Evolutionary conservation across 2,329 filamentous ascomycete genomes (phyloP), one percentile per base, ranked within the genome.

Genomic region (Fulvia fulva): DNA sequence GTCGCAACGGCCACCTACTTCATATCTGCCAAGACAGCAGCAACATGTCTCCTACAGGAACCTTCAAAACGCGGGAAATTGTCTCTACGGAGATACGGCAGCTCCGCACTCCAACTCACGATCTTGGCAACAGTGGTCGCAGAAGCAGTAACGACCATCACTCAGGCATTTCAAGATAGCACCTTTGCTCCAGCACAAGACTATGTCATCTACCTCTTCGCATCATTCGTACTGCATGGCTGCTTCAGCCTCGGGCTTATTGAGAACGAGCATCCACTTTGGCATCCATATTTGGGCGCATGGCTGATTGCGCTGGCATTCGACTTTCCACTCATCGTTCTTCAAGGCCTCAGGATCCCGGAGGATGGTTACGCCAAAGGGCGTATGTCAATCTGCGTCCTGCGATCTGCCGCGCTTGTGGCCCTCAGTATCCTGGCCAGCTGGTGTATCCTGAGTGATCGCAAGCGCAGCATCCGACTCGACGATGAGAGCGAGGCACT

Each of bases 251-350:
- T 71, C 3, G 67, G 68, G 23, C 53, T 71, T 16, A 34, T 63
- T 1, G 67, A 69, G 43, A 68, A 57, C 45, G 43, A 51, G 21
- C 63, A 55, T 37, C 65, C 64, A 34, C 26, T 71, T 14, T 72
- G 70, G 70, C 61, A 70, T 61, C 68, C 65, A 12, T 70, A 70
- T 54, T 32, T 68, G 12, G 64, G 65, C 4, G 57, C 68, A 12
- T 71, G 66, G 65, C 26, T 63, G 6, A 41, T 67, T 12, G 67
- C 62, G 12, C 43, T 67, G 12, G 47, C 47, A 6, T 55, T 64
- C 23, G 70, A 72, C n/a, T 56, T 67, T 7, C 54, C 62, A 8
- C 56, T 66, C 28, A 53, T 67, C n/a, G 53, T 59, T 11, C 54
- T 67, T 1, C 61, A 65, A 53, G 55, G 56, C 12, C 46, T 56